Conservation (phyloP, 208 protist species). For the Trypanosoma melophagium region DNA sequence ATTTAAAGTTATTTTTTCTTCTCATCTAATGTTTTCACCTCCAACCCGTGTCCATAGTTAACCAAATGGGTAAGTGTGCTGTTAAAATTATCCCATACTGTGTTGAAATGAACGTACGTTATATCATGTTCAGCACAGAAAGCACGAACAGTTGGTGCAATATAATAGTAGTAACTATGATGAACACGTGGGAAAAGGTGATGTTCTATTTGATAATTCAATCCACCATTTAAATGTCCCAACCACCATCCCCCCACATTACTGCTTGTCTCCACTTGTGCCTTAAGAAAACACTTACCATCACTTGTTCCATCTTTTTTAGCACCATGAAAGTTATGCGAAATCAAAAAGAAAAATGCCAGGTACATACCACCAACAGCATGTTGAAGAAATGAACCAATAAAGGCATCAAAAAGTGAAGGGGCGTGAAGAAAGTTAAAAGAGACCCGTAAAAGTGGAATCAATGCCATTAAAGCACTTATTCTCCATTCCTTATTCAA, state of each 20-base stretch:
- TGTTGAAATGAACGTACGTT: conserved; percentile 69
- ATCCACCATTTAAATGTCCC: conserved; percentile 75
- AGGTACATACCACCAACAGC: conserved; percentile 76
- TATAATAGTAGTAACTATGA: conserved; percentile 74
- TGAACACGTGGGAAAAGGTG: conserved; percentile 87
- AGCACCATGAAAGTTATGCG: conserved; percentile 75
- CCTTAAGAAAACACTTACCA: conserved; percentile 55
- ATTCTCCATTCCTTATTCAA: conserved; percentile 59
- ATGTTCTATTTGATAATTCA: conserved; percentile 91
- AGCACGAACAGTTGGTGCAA: conserved; percentile 67
- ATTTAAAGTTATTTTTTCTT: too few relatives aligned
- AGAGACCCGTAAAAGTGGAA: conserved; percentile 56
- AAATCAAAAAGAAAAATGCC: conserved; percentile 82
- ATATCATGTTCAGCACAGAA: conserved; percentile 67
- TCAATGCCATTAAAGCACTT: conserved; percentile 49
- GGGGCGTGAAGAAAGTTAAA: conserved; percentile 60
- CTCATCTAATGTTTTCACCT: conserved; percentile 29
- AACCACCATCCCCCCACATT: conserved; percentile 79
- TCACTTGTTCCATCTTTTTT: conserved; percentile 64
- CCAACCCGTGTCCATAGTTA: conserved; percentile 50
- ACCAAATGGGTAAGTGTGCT: conserved; percentile 70
- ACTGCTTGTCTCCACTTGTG: conserved; percentile 72
- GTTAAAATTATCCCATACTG: conserved; percentile 62
- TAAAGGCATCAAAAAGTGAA: conserved; percentile 37
- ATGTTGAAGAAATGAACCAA: conserved; percentile 61